Base-by-base conservation (phyloP, 345 rosid genomes). In the Punica granatum region DNA sequence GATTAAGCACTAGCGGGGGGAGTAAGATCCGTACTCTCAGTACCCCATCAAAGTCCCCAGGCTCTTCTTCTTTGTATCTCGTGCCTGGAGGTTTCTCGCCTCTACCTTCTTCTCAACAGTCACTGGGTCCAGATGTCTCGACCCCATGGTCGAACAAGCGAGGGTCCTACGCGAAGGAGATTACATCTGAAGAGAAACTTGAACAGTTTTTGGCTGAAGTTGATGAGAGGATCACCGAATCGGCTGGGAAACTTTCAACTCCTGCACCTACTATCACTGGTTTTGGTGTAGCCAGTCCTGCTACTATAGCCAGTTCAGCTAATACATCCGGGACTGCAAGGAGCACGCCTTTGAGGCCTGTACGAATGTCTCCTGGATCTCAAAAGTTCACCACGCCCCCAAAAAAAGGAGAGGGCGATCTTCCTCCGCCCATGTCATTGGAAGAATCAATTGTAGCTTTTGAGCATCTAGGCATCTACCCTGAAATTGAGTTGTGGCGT, bases 361-460 rank as follows among this genome's bases (percentile, higher is more conserved):
- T 93, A 68, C 86, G 97, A 82, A 86, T 93, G 96, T 93, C 99
- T 82, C 99, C 99, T 69, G 84, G 91, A 72, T 90, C 90, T 61
- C 99, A 93, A 79, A 93, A 93, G 69, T 90, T 87, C 79, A 81
- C 85, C 43, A 90, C 98, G 65, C 95, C 98, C 62, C 96, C 96
- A 44, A 91, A 93, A 86, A 93, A 90, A 81, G 97, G 96, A 79
- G 97, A 93, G 60, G 96, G 95, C 30, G 96, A 93, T 18, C 82
- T 89, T 79, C 96, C 97, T 74, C 76, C 82, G 37, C 88, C 97
- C 49, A 90, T 93, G 96, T 87, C 98, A 58, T 72, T 90, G 74
- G 96, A 94, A 80, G 95, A 85, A 74, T 78, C 95, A 74, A 77
- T 91, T 64, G 95, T 84, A 84, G 89, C 96, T 77, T 91, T 89